A percentile compares a stretch with the other conserved stretches of the same genome.
Evolutionary conservation across 371 early-diverging fungal genomes (phyloP).

Genomic region (Rhizopus delemar): DNA sequence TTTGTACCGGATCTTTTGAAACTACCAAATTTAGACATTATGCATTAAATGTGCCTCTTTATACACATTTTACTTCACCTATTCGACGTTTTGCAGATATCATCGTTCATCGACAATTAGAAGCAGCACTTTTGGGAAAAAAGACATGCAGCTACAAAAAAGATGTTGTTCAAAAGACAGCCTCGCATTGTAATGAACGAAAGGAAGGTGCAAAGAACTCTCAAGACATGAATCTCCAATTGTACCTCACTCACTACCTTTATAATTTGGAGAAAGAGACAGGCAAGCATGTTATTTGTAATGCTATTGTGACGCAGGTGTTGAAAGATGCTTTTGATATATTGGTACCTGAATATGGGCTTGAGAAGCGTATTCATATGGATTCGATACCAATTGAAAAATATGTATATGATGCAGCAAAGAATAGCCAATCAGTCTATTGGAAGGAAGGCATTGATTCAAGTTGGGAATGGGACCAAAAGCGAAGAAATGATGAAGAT

Average conservation of each 20-base stretch:
- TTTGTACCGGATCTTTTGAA: slow-evolving; percentile 78
- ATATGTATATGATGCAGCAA: slow-evolving; percentile 37
- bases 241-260: slow-evolving; percentile 74
- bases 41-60: slow-evolving; percentile 84
- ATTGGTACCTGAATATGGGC: slow-evolving; percentile 70
- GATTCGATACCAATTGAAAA: slow-evolving; percentile 65
- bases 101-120: slow-evolving; percentile 93
- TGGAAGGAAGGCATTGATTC: slow-evolving; percentile 50
- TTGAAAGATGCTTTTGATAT: slow-evolving; percentile 67
- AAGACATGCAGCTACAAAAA: slow-evolving; percentile 49
- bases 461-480: slow-evolving; percentile 13
- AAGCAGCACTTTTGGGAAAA: slow-evolving; percentile 44
- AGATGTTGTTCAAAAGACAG: slow-evolving; percentile 51
- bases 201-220: slow-evolving; percentile 83
- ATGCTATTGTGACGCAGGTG: slow-evolving; percentile 55
- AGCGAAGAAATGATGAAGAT: slow-evolving; percentile 12
- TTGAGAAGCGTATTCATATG: slow-evolving; percentile 68
- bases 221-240: slow-evolving; percentile 76
- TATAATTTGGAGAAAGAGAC: slow-evolving; percentile 40
- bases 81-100: slow-evolving; percentile 99
- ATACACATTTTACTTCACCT: slow-evolving; percentile 98
- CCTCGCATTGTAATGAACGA: slow-evolving; percentile 77
- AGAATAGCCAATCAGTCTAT: slow-evolving; percentile 35
- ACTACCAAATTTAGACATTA: slow-evolving; percentile 80
- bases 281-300: slow-evolving; percentile 33